Evolutionary conservation across 1,284 basidiomycete genomes (phyloP), one percentile per base, ranked within the genome.

Genomic region (Irpex sp.): DNA sequence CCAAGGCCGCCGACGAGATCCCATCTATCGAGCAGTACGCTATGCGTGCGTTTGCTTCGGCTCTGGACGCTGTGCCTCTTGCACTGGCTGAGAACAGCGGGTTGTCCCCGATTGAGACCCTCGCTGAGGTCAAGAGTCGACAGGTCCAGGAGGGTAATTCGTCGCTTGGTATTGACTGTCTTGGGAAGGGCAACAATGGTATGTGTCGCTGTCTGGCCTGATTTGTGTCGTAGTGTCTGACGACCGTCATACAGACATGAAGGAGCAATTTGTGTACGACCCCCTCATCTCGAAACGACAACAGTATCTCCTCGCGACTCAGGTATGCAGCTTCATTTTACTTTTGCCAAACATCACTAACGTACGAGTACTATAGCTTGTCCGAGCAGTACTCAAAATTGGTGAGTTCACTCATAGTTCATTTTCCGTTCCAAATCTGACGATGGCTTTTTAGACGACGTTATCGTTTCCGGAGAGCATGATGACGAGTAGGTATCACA

Each of bases 21-120:
- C 91, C 97, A 1, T 86, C 94, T 7, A 97, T 99, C 72, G 97
- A 99, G 78, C 97, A 99, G 82, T 99, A 99, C 74, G 97, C 97
- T 1, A 98, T 99, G 96, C 92, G 97, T 54, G 96, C 97, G 15
- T 99, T 98, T 74, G 87, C 97, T 1, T 92, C 93, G 36, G 97
- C 97, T 8, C 81, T 99, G 6, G 97, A 99, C 72, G 85, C 96
- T 8, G 81, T 98, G 60, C 97, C 97, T 6, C 86, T 98, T 15
- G 97, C 97, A 1, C 82, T 99, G 8, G 97, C 97, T 4, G 97
- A 99, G 77, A 99, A 99, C 82, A 97, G 94, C 67, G 97, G 97
- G 60, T 79, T 98, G 61, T 91, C 93, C 34, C 97, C 97, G 8
- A 99, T 99, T 70, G 95, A 98, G 78, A 98, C 95, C 2, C 84